Conservation (phyloP, 1,284 basidiomycete species). For the Microbotryum saponariae region DNA sequence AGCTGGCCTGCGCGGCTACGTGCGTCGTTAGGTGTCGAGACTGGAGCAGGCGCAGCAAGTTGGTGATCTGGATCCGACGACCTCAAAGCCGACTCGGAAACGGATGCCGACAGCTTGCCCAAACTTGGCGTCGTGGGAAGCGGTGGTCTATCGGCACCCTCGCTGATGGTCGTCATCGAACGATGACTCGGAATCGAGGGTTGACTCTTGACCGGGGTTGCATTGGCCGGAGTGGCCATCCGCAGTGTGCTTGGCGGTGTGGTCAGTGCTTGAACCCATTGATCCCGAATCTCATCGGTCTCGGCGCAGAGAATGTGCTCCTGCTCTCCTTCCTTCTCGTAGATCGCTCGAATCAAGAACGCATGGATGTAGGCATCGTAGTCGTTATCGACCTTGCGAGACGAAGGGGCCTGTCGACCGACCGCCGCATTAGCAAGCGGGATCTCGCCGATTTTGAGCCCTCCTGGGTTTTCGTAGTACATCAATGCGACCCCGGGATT, state of each 20-base stretch:
- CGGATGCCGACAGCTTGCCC: too few relatives aligned
- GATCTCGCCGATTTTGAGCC: conserved; percentile 81
- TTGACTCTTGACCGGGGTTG: neutral
- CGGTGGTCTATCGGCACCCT: too few relatives aligned
- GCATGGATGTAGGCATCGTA: conserved; percentile 94
- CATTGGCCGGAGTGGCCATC: conserved; percentile 42
- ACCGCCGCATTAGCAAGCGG: conserved; percentile 27
- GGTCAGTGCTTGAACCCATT: conserved; percentile 90
- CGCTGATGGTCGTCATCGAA: too few relatives aligned
- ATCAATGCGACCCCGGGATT: conserved; percentile 70
- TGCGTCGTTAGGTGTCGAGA: too few relatives aligned
- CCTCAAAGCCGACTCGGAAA: too few relatives aligned
- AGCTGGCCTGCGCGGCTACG: too few relatives aligned
- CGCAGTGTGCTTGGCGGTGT: conserved; percentile 40
- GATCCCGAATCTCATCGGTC: conserved; percentile 83
- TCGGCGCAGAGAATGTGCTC: conserved; percentile 92
- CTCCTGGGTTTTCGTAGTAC: conserved; percentile 94
- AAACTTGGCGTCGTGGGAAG: too few relatives aligned
- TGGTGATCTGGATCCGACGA: too few relatives aligned
- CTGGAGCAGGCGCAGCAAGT: too few relatives aligned
- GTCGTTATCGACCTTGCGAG: conserved; percentile 66
- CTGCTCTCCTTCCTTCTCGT: conserved; percentile 53
- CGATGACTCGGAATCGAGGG: too few relatives aligned
- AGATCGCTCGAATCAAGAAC: conserved; percentile 81
- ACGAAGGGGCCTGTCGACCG: conserved; percentile 45